A percentile compares a stretch with the other conserved stretches of the same genome.
Conservation (phyloP, 768 basidiomycete species). For the Agrocybe chaxingu region DNA sequence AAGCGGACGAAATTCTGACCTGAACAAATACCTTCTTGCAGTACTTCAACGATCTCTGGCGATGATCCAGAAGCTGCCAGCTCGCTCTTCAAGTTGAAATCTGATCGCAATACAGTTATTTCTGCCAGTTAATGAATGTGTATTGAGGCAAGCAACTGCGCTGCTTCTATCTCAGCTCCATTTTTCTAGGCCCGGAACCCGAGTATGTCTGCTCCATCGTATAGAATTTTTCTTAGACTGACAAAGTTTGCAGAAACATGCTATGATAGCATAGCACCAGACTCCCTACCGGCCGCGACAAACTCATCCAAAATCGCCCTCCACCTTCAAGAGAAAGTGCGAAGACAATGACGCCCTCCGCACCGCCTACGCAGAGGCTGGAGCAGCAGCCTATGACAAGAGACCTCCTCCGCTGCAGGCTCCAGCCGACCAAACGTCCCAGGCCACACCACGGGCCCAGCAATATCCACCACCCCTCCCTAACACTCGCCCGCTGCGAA, state of each 20-base stretch:
- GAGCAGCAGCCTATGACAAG: slow-evolving; percentile 41
- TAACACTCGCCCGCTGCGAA: slow-evolving; percentile 55
- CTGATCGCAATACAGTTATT: slow-evolving; percentile 60
- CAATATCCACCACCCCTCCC: slow-evolving; percentile 67
- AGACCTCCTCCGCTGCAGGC: slow-evolving; percentile 1
- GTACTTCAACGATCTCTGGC: slow-evolving; percentile 86
- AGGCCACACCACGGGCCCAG: slow-evolving; percentile 60
- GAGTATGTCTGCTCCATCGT: slow-evolving; percentile 36
- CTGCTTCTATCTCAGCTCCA: slow-evolving; percentile 1
- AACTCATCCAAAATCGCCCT: slow-evolving; percentile 88
- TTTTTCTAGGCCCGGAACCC: slow-evolving; percentile 70
- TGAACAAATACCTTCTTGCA: slow-evolving; percentile 22
- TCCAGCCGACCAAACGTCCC: slow-evolving; percentile 17
- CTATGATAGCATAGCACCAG: slow-evolving; percentile 59
- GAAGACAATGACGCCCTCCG: slow-evolving; percentile 59
- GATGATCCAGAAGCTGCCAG: slow-evolving; percentile 70
- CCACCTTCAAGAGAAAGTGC: slow-evolving; percentile 63
- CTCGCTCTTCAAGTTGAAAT: slow-evolving; percentile 16
- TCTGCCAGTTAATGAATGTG: slow-evolving; percentile 89
- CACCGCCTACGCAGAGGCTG: slow-evolving; percentile 56
- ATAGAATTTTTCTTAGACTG: not conserved
- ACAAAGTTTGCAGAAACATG: slow-evolving; percentile 20
- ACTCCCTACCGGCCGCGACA: slow-evolving; percentile 52
- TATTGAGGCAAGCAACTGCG: not conserved
- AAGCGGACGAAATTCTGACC: not conserved